These are phyloP conservation scores for Teratosphaeria zuluensis DNA, from an alignment of 2,329 filamentous ascomycete species.

Conservation along the genomic window DNA sequence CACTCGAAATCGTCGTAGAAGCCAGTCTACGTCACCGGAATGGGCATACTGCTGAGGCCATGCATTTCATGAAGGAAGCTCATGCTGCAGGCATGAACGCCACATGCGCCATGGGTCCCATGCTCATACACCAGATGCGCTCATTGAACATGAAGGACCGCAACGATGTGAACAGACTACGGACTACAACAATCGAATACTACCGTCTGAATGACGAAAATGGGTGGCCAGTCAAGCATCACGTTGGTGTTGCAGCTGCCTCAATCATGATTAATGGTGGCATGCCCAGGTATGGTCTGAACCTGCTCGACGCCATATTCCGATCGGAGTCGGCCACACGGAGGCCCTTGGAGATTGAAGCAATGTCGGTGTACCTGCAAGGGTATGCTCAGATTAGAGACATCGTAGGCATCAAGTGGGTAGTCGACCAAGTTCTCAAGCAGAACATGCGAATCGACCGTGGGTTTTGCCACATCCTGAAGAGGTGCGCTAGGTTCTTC, in stretches of 20 bases:
- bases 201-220: constrained; percentile 23
- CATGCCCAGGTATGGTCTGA: constrained; percentile 16
- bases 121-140: constrained; percentile 21
- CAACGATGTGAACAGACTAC: constrained; percentile 10
- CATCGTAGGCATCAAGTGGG: constrained; percentile 18
- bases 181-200: constrained; percentile 16
- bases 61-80: constrained; percentile 16
- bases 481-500: background rate
- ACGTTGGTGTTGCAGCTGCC: constrained; percentile 18
- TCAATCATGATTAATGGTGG: constrained; percentile 18
- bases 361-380: constrained; percentile 24
- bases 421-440: constrained; percentile 18
- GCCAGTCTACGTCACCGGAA: constrained; percentile 17
- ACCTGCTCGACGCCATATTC: constrained; percentile 20
- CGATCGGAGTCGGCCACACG: constrained; percentile 13
- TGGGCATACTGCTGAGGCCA: constrained; percentile 12
- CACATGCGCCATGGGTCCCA: constrained; percentile 15
- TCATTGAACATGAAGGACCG: constrained; percentile 3
- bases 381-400: constrained; percentile 16
- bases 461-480: constrained; percentile 12
- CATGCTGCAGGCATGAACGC: constrained; percentile 22
- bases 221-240: constrained; percentile 10
- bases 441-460: constrained; percentile 20
- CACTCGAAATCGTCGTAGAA: constrained; percentile 22
- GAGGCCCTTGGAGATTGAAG: constrained; percentile 18